Evolutionary conservation across 75 land plant genomes (phyloP), one percentile per base, ranked within the genome.

Genomic region (Pinus tabuliformis): DNA sequence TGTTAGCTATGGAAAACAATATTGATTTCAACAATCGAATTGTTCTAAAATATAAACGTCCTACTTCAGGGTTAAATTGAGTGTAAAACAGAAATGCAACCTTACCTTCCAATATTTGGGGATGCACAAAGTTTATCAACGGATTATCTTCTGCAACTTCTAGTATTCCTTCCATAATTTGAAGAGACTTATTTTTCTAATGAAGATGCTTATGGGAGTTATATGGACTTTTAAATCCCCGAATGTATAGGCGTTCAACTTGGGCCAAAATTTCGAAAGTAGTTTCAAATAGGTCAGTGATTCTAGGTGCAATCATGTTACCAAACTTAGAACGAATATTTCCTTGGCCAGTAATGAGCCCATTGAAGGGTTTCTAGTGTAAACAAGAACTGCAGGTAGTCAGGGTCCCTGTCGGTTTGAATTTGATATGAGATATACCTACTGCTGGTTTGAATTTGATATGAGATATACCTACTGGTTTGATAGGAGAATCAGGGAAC

Each of bases 1-100:
- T 85, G 77, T 95, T 91, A 77, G 70, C 98, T 95, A 84, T 77
- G 78, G 2, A 26, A 30, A 57, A 62, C 21, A 68, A 26, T 11
- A 56, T 13, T 16, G 22, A 57, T 76, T 30, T 28, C 28, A 28
- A 1, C 7, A 1, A 45, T 45, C 6, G 49, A 45, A 6, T 6
- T 45, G 6, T 45, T 45, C 49, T 36, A 36, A 36, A 45, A 0
- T 6, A 6, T 6, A 6, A 1, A 6, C 49, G 6, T 2, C n/a
- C n/a, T 2, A 36, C 37, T 36, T 0, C 1, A 6, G 49, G 6
- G 49, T 45, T 45, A 6, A 45, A 45, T 45, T 45, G 49, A 5
- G 6, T n/a, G n/a, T n/a, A n/a, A n/a, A n/a, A n/a, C n/a, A n/a
- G n/a, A 45, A 45, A 6, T 45, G 7, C 49, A 45, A 45, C 6